Evolutionary conservation across 2,329 filamentous ascomycete genomes (phyloP).

Genomic region (Colletotrichum kahawae): DNA sequence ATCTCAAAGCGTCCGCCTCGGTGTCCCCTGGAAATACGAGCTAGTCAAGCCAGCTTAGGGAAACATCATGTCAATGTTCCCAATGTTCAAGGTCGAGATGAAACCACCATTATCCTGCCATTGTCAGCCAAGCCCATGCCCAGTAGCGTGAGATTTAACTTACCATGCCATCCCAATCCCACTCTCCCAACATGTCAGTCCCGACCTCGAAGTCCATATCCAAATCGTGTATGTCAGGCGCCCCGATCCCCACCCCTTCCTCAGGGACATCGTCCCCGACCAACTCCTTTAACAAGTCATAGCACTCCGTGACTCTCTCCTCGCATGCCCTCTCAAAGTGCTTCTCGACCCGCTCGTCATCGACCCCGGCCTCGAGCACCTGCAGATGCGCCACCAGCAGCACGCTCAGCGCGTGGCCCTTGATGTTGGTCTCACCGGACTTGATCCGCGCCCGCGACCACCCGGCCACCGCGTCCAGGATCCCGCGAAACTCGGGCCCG

Average conservation of each 20-base stretch:
- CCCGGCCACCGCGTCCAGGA: constrained; percentile 29
- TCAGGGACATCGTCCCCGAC: constrained; percentile 28
- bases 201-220: constrained; percentile 15
- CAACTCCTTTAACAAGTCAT: constrained; percentile 36
- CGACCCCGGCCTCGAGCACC: constrained; percentile 33
- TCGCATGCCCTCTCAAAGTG: constrained; percentile 31
- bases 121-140: constrained; percentile 26
- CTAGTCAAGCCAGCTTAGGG: neutral
- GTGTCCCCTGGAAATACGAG: neutral
- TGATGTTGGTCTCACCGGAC: constrained; percentile 49
- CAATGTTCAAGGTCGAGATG: neutral
- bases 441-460: constrained; percentile 40
- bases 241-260: neutral
- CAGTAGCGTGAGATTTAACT: constrained; percentile 28
- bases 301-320: constrained; percentile 31
- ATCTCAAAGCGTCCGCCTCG: neutral
- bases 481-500: constrained; percentile 34
- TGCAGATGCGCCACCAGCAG: constrained; percentile 42
- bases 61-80: neutral
- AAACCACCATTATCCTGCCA: neutral
- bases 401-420: constrained; percentile 38
- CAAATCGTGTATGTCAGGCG: constrained; percentile 2
- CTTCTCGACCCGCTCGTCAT: constrained; percentile 34
- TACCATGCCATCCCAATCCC: constrained; percentile 36
- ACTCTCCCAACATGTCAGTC: constrained; percentile 28